Base-by-base conservation (phyloP, 2,329 filamentous ascomycete species). In the Fusarium pilosicola region DNA sequence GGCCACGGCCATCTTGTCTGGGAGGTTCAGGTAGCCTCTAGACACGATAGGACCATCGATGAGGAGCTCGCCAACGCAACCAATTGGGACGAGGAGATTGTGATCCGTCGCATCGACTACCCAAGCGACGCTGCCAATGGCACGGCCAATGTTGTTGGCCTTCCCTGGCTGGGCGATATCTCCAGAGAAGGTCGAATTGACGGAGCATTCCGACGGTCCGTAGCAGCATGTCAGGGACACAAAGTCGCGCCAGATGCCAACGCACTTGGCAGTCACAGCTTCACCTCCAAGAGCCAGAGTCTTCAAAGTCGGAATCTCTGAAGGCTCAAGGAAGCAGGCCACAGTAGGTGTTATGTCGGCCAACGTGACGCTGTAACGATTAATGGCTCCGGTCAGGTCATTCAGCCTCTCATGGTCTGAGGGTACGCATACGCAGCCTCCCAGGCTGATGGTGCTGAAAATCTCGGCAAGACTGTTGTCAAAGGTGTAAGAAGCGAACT, bases 401-500 rank as follows among this genome's bases (percentile, higher is more conserved):
- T 76, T 64, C 6, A 75, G 26, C 13, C 74, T 62, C 32, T 76
- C 73, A 8, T 74, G 46, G 3, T 76, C 74, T 0, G 74, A 76
- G 15, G 66, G 72, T 7, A 76, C 70, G 15, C 74, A 76, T 0
- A 76, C 66, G 2, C 72, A 67, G 2, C 70, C 73, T 10, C 74
- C 74, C 2, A 52, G 34, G 10, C 36, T 48, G 1, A 76, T 44
- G 0, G 72, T 76, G 8, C 26, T 65, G 51, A 74, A 75, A 1
- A 74, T 76, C 39, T 74, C 69, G 0, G 57, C 64, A 9, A 72
- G 61, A 55, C 73, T 75, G 13, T 64, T 65, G 32, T 76, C 74
- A 17, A 76, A 76, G 0, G 72, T 74, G 44, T 76, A 72, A 1
- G 72, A 71, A 14, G 74, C 69, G 26, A 74, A 75, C 28, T 76